Evolutionary conservation across 2,329 filamentous ascomycete species (phyloP), one percentile per base, ranked within the genome.

Genomic region (Sporothrix mexicana): DNA sequence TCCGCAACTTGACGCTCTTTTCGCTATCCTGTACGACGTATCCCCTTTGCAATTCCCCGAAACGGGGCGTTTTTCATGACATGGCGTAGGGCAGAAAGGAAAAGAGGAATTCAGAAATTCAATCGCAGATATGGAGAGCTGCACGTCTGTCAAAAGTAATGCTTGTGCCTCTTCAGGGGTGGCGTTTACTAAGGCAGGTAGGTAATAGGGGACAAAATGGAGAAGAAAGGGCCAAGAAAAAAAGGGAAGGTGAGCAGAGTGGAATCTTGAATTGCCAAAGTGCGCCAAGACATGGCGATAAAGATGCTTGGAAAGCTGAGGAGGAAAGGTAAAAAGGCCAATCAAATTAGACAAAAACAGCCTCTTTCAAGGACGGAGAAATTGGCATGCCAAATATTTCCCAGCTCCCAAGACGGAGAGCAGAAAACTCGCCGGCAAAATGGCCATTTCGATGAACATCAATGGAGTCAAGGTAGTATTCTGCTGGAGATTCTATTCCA

Each of bases 191-290:
- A 25, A 64, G 59, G 59, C 59, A 64, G 41, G 59, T 41, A 64
- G 41, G 59, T 41, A 64, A 64, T 8, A 23, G 36, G 59, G 36
- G 59, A 8, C 8, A 43, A 53, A 20, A 41, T 23, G 59, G 36
- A 43, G 57, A 41, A 36, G 10, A 55, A 51, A 51, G 47, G 47
- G 47, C 15, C 13, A 20, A 53, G 51, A 25, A 17, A 15, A 36
- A 45, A 20, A n/a, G 36, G 17, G 9, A 43, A 6, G 36, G 59
- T 45, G 17, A 45, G 25, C 2, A 66, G 41, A 45, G 36, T 23
- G 59, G n/a, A 47, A 66, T 66, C 41, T 47, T 47, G 61, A 66
- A 45, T 66, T 66, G 61, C 61, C 61, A 66, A 47, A 47, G 61
- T 66, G 61, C 61, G 41, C 41, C 61, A 66, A 66, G 20, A 66